phyloP scores from a whole-genome alignment of 1,139 yeast genomes.

The Arxiozyma telluris region DNA sequence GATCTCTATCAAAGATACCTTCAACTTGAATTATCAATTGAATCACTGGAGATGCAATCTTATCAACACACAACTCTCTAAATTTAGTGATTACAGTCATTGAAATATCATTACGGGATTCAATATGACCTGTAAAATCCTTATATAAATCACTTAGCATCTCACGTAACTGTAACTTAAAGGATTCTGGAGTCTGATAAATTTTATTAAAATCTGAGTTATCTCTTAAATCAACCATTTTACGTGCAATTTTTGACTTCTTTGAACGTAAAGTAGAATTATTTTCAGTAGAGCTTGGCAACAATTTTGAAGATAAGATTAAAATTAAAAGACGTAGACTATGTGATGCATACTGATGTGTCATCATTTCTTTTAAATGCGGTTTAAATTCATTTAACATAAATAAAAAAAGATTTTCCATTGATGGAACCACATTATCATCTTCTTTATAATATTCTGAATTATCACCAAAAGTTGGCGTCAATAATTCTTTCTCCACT shows the following conservation, averaged over 20 bases:
- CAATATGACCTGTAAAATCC: slow-evolving; percentile 33
- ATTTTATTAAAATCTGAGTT: slow-evolving; percentile 56
- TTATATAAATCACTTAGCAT: slow-evolving; percentile 34
- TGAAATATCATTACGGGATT: slow-evolving; percentile 26
- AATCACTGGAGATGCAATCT: slow-evolving; percentile 78
- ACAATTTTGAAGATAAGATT: slow-evolving; percentile 64
- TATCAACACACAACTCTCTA: slow-evolving; percentile 68
- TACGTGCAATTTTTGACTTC: slow-evolving; percentile 81
- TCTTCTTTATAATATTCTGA: slow-evolving; percentile 23
- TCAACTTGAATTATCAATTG: slow-evolving; percentile 77
- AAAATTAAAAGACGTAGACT: slow-evolving; percentile 65
- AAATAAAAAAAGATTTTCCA: slow-evolving; percentile 55
- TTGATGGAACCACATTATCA: slow-evolving; percentile 38
- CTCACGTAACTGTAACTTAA: slow-evolving; percentile 51
- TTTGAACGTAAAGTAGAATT: slow-evolving; percentile 77
- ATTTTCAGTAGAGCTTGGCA: slow-evolving; percentile 68
- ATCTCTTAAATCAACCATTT: slow-evolving; percentile 83
- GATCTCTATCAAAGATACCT: slow-evolving; percentile 64
- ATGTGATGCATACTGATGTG: slow-evolving; percentile 82
- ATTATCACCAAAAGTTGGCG: slow-evolving; percentile 31
- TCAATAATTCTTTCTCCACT: slow-evolving; percentile 59
- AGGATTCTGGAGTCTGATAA: slow-evolving; percentile 65
- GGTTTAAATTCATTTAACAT: slow-evolving; percentile 64
- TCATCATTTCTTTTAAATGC: slow-evolving; percentile 47
- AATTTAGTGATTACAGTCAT: slow-evolving; percentile 35